Evolutionary conservation across 1,284 basidiomycete genomes (phyloP), one percentile per base, ranked within the genome.

Genomic region (Moniliophthora roreri): DNA sequence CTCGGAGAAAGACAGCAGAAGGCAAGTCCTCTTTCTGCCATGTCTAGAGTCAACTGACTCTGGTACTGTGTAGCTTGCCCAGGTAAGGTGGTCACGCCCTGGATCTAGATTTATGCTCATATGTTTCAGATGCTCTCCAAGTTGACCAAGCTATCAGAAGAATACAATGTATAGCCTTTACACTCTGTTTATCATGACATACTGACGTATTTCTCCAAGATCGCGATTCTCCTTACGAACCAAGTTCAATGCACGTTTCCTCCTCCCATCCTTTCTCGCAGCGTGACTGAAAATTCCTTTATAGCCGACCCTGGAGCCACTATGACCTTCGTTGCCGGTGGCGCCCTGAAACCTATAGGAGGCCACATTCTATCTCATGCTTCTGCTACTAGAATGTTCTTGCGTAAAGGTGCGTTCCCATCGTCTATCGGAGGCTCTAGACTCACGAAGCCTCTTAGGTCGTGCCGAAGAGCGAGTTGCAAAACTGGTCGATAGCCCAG

Each of bases 381-480:
- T 10, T 92, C 90, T 6, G 85, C 91, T 5, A 93, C 91, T 10
- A 78, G 91, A 51, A 80, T 94, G 65, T 92, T 88, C 66, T 76
- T 94, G 55, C 81, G 91, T n/a, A 94, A 94, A 81, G 93, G 93
- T 87, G 58, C 58, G 66, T 59, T 15, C 8, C 41, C 15, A 6
- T 20, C 23, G 28, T 18, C 10, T 7, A 40, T 28, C 13, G 10
- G 51, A 46, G 41, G 10, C 6, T 37, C 35, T 20, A 4, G 23
- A 11, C 28, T 50, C 11, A 36, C 11, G 32, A 23, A n/a, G n/a
- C n/a, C n/a, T 20, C 45, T 18, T 60, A 90, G 93, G 94, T 58
- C 86, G 93, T 42, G 94, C 91, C 4, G 94, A 96, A 66, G 94
- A 97, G 72, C 88, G 94, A 53, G 92, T 96, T 26, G 93, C 93